Evolutionary conservation across 768 basidiomycete species (phyloP), one percentile per base, ranked within the genome.

Genomic region (Royoungia palumana): DNA sequence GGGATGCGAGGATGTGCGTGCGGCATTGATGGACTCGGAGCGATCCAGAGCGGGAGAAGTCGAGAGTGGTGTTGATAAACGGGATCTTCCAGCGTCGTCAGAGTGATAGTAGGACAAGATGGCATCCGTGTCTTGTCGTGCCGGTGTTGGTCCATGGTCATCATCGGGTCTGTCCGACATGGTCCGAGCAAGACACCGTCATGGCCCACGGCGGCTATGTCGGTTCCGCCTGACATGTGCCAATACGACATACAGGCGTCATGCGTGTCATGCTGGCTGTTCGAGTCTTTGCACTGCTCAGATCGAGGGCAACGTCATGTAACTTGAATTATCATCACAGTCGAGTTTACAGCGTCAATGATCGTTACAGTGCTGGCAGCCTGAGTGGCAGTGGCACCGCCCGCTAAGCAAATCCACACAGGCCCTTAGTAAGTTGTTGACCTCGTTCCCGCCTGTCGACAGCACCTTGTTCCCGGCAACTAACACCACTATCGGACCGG

Each of bases 41-140:
- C 21, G 12, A 28, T 28, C 28, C 28, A 28, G 28, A 28, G 11
- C 28, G 7, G 25, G 25, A 28, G 28, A 28, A 28, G 28, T 28
- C 10, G 5, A 13, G 28, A 13, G 10, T 16, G 73, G 72, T 11
- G 76, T 69, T 32, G 16, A 32, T 16, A 14, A 32, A 16, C 7
- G 32, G 2, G 32, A 16, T 51, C 54, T 39, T 51, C 64, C 51
- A 22, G 81, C 75, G 47, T 77, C 68, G 49, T 78, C 68, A 8
- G 82, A 80, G 58, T 80, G 74, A 68, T 81, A 82, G 62, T 80
- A 78, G 17, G 75, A 75, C 44, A 78, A 61, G 52, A 77, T 75
- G 40, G 67, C 63, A 41, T 77, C 75, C 25, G 74, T 69, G 38
- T 78, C 76, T 44, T 44, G 55, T 44, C 44, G 53, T 14, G 40